Evolutionary conservation across 129 eudicot species (phyloP), one percentile per base, ranked within the genome.

Genomic region (Escallonia herrerae): DNA sequence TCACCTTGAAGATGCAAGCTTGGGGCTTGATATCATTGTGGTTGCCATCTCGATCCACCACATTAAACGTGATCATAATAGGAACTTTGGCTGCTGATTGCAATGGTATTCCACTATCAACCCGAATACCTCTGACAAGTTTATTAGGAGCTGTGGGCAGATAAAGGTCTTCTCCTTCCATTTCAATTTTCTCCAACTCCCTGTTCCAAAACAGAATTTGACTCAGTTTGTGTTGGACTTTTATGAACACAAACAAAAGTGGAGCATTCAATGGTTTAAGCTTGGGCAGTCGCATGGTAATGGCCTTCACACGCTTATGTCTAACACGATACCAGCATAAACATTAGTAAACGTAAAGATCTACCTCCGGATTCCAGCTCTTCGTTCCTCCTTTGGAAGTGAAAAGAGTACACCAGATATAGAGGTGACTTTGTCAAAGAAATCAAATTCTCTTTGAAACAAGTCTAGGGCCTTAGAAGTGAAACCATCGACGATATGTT

Each of bases 61-160:
- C 99, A 72, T 93, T 84, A 78, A 93, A 93, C 60, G 99, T 93
- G 78, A 93, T 93, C 99, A 93, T 93, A 70, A 93, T 93, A 54
- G 99, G 99, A 76, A 93, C 99, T 78, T 93, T 93, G 59, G 99
- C 99, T n/a, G 99, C 99, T 66, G 99, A 93, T 49, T 93, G 99
- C 72, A 93, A 83, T 13, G 99, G 95, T 68, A 93, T 89, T 74
- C 99, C 99, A 73, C 99, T 93, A 64, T 93, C 85, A 58, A 93
- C 90, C 77, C 80, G 95, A 77, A 93, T 89, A 63, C 99, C 96
- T 83, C 82, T 86, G 46, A 93, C 99, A 76, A 89, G 84, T 75
- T 93, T 93, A 73, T 69, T 83, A 57, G 91, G 84, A 68, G 99
- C 96, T 59, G 99, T 93, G 58, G 99, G 99, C 57, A 93, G 84